These are phyloP conservation scores for Phoma sp. DNA, from an alignment of 2,329 filamentous ascomycete genomes.

Conservation along the genomic window DNA sequence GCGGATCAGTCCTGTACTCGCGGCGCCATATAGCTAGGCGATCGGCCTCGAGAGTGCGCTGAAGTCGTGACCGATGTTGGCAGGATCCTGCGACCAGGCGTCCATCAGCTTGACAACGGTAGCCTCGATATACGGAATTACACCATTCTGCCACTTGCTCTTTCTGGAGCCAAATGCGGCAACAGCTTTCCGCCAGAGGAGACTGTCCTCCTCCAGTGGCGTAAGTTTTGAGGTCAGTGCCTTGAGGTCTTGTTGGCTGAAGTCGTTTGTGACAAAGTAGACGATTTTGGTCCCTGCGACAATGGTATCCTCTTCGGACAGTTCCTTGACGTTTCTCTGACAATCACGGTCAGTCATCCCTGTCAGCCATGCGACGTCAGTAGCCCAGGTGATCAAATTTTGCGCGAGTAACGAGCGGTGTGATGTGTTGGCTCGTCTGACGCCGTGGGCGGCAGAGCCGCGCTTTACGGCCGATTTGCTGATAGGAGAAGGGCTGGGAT, in stretches of 20 bases:
- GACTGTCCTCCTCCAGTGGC: neutral
- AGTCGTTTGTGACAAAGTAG: neutral
- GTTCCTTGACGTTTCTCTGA: neutral
- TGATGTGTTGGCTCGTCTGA: too few species aligned
- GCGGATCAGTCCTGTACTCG: neutral
- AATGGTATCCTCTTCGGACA: neutral
- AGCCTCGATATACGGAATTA: neutral
- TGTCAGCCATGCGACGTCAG: too few species aligned
- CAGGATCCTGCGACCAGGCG: neutral
- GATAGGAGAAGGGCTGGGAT: too few species aligned
- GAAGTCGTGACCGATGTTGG: neutral
- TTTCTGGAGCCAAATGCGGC: neutral
- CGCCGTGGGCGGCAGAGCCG: too few species aligned
- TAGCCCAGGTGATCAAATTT: too few species aligned
- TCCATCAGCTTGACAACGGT: neutral
- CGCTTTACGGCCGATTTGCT: too few species aligned
- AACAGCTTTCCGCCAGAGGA: neutral
- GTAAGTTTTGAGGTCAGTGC: neutral
- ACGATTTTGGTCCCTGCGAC: neutral
- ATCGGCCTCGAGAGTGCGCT: neutral
- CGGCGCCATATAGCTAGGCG: neutral
- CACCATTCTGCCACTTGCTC: neutral
- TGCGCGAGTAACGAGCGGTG: too few species aligned
- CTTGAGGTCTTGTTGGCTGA: neutral
- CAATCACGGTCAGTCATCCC: neutral